Evolutionary conservation across 2,329 filamentous ascomycete genomes (phyloP).

Genomic region (Clonostachys solani): DNA sequence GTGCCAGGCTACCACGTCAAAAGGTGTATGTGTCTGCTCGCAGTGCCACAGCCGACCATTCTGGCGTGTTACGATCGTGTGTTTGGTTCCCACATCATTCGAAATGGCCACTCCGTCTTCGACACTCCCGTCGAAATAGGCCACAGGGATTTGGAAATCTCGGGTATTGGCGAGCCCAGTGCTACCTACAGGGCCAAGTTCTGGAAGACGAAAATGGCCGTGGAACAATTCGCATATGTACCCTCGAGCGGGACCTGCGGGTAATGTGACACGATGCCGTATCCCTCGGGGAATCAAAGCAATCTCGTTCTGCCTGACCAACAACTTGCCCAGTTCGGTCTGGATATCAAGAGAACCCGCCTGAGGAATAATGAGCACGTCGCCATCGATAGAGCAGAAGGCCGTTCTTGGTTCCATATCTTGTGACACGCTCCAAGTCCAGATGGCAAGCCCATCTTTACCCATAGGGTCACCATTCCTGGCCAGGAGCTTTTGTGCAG

Average conservation of each 20-base stretch:
- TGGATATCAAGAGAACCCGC: conserved; percentile 70
- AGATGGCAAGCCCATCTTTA: conserved; percentile 78
- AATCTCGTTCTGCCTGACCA: conserved; percentile 76
- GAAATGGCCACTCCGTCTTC: conserved; percentile 29
- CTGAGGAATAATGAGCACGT: conserved; percentile 73
- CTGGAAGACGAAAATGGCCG: conserved; percentile 67
- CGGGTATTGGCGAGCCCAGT: conserved; percentile 71
- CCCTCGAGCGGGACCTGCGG: conserved; percentile 58
- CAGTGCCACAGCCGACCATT: conserved; percentile 61
- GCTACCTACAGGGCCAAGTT: conserved; percentile 69
- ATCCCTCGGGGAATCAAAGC: conserved; percentile 71
- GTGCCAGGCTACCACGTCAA: conserved; percentile 79
- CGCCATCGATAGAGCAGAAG: conserved; percentile 82
- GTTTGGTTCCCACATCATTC: conserved; percentile 15
- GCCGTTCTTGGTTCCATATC: conserved; percentile 72
- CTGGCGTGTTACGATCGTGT: conserved; percentile 57
- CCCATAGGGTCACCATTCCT: conserved; percentile 75
- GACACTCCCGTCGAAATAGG: conserved; percentile 48
- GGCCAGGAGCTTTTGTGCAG: conserved; percentile 63
- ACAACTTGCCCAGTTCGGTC: conserved; percentile 70
- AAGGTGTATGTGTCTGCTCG: conserved; percentile 66
- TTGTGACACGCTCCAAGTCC: conserved; percentile 73
- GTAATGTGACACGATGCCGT: conserved; percentile 65
- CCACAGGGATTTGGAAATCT: conserved; percentile 72
- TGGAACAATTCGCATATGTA: conserved; percentile 75